Percentiles rank a stretch among this genome's conserved stretches.
Conservation (phyloP, 441 rosid species). For the Populus hybrid region DNA sequence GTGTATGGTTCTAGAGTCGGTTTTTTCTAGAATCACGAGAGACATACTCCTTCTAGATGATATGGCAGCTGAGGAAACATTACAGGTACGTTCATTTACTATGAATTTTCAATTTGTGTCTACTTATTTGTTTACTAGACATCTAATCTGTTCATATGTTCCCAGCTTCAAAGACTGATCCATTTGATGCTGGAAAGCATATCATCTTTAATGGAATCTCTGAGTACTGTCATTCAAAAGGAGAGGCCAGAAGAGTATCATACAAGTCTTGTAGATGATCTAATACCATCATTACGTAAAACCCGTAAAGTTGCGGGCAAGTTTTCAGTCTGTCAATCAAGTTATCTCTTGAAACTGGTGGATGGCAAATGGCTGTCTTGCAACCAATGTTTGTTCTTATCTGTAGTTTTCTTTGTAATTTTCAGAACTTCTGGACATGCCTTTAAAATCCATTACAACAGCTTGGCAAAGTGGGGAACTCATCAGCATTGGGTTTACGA, state of each 20-base stretch:
- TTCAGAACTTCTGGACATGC: slow-evolving; percentile 90
- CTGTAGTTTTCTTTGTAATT: slow-evolving; percentile 4
- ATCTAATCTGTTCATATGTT: slow-evolving; percentile 21
- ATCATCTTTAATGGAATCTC: slow-evolving; percentile 61
- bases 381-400: neutral
- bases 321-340: slow-evolving; percentile 22
- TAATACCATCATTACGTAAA: slow-evolving; percentile 73
- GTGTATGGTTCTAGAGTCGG: slow-evolving; percentile 76
- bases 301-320: slow-evolving; percentile 86
- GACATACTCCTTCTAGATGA: slow-evolving; percentile 92
- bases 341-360: slow-evolving; percentile 10
- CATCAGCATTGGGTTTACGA: slow-evolving; percentile 58
- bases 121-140: slow-evolving; percentile 9
- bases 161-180: slow-evolving; percentile 83
- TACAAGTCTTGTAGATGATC: slow-evolving; percentile 46
- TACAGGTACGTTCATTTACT: slow-evolving; percentile 48
- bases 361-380: neutral
- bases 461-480: slow-evolving; percentile 92
- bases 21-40: slow-evolving; percentile 65
- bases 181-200: slow-evolving; percentile 75
- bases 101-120: slow-evolving; percentile 7
- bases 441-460: slow-evolving; percentile 72
- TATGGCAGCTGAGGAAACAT: slow-evolving; percentile 98
- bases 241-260: slow-evolving; percentile 41
- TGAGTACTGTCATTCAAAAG: slow-evolving; percentile 36